Evolutionary conservation across 805 yeast genomes (phyloP).

Genomic region (Danielia reshetovae): DNA sequence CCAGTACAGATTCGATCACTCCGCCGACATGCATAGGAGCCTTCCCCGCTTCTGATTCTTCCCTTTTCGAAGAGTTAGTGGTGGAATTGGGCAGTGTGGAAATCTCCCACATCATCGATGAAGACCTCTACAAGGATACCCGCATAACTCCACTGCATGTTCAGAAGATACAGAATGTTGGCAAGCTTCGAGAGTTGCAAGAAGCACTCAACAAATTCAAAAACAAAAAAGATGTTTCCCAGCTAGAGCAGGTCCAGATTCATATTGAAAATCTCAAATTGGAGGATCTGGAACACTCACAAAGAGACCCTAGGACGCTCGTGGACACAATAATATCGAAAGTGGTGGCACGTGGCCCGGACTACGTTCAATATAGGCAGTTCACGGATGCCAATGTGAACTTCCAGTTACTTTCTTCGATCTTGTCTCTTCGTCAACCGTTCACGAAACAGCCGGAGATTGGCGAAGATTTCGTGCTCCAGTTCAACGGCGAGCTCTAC

Average conservation of each 20-base stretch:
- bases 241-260: slow-evolving; percentile 5
- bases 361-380: slow-evolving; percentile 31
- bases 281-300: slow-evolving; percentile 1
- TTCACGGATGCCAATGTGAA: slow-evolving; percentile 5
- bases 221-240: slow-evolving; percentile 14
- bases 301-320: neutral
- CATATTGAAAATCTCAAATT: slow-evolving; percentile 2
- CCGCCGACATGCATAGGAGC: neutral
- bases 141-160: slow-evolving; percentile 13
- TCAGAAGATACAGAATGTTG: slow-evolving; percentile 26
- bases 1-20: neutral
- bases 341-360: slow-evolving; percentile 63
- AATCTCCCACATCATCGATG: slow-evolving; percentile 6
- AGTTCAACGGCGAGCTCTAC: slow-evolving; percentile 91
- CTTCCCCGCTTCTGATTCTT: neutral
- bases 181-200: slow-evolving; percentile 24
- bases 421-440: slow-evolving; percentile 77
- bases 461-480: slow-evolving; percentile 40
- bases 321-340: slow-evolving; percentile 3
- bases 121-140: slow-evolving; percentile 7
- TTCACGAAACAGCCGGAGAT: slow-evolving; percentile 69
- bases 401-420: slow-evolving; percentile 57
- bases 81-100: slow-evolving; percentile 3
- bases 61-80: too few species aligned
- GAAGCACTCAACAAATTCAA: slow-evolving; percentile 20